Evolutionary conservation across 345 rosid genomes (phyloP).

Genomic region (Bruguiera parviflora): DNA sequence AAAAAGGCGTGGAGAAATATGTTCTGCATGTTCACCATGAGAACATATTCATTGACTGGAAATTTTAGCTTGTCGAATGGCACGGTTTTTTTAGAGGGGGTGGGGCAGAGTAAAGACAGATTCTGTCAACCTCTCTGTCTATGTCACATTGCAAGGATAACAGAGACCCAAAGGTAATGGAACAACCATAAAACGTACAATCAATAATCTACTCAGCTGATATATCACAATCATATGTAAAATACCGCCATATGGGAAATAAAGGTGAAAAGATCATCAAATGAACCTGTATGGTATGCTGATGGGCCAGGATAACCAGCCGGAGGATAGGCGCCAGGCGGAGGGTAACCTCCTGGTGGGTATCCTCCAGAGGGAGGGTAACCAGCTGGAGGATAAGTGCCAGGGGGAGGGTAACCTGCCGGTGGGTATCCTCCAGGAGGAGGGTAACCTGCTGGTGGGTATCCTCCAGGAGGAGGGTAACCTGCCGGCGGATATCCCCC

Average conservation of each 20-base stretch:
- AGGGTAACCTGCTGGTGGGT: slow-evolving; percentile 59
- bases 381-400: slow-evolving; percentile 32
- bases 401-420: slow-evolving; percentile 24
- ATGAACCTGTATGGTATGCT: slow-evolving; percentile 27
- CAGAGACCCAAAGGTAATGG: neutral
- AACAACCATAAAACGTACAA: neutral
- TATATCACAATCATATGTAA: neutral
- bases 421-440: slow-evolving; percentile 32
- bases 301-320: slow-evolving; percentile 55
- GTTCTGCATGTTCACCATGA: neutral
- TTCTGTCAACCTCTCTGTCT: no score
- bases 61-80: no score
- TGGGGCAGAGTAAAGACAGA: no score
- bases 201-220: neutral
- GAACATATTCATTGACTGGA: neutral
- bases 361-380: slow-evolving; percentile 39
- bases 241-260: neutral
- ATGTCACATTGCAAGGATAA: no score
- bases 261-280: neutral
- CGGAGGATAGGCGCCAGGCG: slow-evolving; percentile 22
- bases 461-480: slow-evolving; percentile 40
- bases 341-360: slow-evolving; percentile 10
- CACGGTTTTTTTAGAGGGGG: no score
- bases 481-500: slow-evolving; percentile 38
- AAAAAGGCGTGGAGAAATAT: no score